phyloP scores from a whole-genome alignment of 2,329 filamentous ascomycete species.

The Penicillium frequentans region DNA sequence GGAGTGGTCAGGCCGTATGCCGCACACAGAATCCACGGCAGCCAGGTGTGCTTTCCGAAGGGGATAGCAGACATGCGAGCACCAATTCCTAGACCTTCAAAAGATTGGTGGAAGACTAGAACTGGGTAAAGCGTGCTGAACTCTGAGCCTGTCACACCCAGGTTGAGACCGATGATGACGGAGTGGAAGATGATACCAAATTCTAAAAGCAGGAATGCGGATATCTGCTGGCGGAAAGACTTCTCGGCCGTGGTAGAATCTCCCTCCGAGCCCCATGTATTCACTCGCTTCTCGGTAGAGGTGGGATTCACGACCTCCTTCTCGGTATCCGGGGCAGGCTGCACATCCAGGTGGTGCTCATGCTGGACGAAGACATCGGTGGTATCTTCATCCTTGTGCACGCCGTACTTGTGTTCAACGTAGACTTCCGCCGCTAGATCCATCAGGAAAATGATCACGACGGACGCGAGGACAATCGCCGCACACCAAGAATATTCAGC shows the following conservation, averaged over 20 bases:
- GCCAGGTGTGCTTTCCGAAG: conserved; percentile 45
- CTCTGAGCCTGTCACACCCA: conserved; percentile 57
- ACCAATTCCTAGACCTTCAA: conserved; percentile 63
- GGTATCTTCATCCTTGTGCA: conserved; percentile 13
- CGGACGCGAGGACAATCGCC: conserved; percentile 50
- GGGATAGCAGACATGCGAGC: conserved; percentile 59
- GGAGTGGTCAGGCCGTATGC: conserved; percentile 56
- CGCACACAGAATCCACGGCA: conserved; percentile 51
- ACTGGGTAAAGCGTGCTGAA: conserved; percentile 60
- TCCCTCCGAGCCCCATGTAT: not conserved
- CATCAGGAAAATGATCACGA: conserved; percentile 49
- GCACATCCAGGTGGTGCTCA: conserved; percentile 1
- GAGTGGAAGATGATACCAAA: conserved; percentile 65
- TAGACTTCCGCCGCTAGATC: conserved; percentile 20
- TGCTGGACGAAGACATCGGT: conserved; percentile 8
- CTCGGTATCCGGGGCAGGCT: conserved; percentile 8
- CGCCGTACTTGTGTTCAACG: conserved; percentile 20
- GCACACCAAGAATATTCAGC: conserved; percentile 53
- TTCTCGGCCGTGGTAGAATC: conserved; percentile 16
- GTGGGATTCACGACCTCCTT: not conserved
- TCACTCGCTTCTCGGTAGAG: conserved; percentile 1
- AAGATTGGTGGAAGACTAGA: conserved; percentile 63
- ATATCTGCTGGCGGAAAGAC: conserved; percentile 37
- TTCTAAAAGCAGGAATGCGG: conserved; percentile 51
- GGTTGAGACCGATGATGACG: conserved; percentile 62